Evolutionary conservation across 768 basidiomycete genomes (phyloP).

Genomic region (Lactarius evosmus): DNA sequence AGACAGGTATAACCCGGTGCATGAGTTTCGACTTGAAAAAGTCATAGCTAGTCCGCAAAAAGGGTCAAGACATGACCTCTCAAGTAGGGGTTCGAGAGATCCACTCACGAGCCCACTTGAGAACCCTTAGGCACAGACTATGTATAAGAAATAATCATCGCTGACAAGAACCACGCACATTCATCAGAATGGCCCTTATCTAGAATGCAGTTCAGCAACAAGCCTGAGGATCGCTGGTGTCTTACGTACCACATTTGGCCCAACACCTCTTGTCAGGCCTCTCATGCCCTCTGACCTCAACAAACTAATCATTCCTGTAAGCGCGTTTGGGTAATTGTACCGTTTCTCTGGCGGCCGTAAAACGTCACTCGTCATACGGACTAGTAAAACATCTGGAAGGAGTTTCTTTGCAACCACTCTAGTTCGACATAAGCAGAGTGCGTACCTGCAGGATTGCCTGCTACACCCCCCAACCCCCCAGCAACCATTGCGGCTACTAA

Average conservation of each 20-base stretch:
- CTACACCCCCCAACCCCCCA: conserved; percentile 78
- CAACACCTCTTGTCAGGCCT: conserved; percentile 70
- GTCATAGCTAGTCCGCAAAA: conserved; percentile 55
- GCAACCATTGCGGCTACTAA: conserved; percentile 66
- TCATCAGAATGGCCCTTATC: conserved; percentile 70
- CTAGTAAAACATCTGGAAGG: conserved; percentile 60
- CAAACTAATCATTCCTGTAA: conserved; percentile 65
- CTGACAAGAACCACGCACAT: conserved; percentile 46
- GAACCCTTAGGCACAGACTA: conserved; percentile 48
- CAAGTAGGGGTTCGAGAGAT: not conserved
- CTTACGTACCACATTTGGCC: conserved; percentile 65
- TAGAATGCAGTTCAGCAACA: conserved; percentile 29
- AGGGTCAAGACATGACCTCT: conserved; percentile 5
- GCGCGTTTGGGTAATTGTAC: conserved; percentile 77
- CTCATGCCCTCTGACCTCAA: conserved; percentile 65
- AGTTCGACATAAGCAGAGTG: conserved; percentile 15
- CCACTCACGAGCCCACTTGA: conserved; percentile 78
- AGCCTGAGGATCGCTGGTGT: conserved; percentile 10
- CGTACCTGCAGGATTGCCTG: conserved; percentile 79
- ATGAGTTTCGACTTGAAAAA: conserved; percentile 65
- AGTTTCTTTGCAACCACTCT: not conserved
- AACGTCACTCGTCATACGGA: conserved; percentile 87
- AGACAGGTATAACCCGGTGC: conserved; percentile 47
- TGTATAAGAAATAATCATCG: conserved; percentile 12
- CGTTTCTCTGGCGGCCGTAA: conserved; percentile 68